Percentiles rank a stretch among this genome's conserved stretches.
Conservation (phyloP, 192 early-diverging fungal species). For the Physocladia obscura region DNA sequence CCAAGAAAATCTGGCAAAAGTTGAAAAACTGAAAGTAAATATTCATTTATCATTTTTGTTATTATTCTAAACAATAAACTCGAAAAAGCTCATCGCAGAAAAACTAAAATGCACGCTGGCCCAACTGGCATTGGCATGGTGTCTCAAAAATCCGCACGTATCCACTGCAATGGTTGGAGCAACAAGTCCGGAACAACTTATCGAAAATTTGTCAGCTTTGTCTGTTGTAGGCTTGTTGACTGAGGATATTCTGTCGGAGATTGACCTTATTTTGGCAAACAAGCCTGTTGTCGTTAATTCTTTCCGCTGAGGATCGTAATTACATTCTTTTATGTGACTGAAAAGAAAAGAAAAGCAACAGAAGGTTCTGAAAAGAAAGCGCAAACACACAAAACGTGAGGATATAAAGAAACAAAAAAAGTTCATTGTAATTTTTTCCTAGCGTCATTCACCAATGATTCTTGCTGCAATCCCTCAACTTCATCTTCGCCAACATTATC, state of each 20-base stretch:
- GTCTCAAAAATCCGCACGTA: constrained; percentile 64
- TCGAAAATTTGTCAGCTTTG: constrained; percentile 70
- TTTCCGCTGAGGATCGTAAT: no score
- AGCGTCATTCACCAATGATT: no score
- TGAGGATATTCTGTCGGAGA: constrained; percentile 62
- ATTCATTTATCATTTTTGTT: background rate
- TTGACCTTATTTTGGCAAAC: constrained; percentile 71
- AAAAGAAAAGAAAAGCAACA: no score
- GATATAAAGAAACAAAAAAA: no score
- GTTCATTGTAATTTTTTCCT: no score
- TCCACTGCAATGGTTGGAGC: constrained; percentile 55
- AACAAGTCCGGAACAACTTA: constrained; percentile 62
- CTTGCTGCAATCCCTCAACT: no score
- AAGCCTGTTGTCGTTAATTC: constrained; percentile 47
- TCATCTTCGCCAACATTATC: no score
- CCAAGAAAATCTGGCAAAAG: constrained; percentile 64
- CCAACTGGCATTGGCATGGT: constrained; percentile 75
- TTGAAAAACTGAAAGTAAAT: constrained; percentile 53
- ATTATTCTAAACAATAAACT: background rate
- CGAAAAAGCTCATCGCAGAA: constrained; percentile 59
- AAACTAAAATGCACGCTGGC: constrained; percentile 56
- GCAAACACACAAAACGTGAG: no score
- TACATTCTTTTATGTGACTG: no score
- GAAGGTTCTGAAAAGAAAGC: no score
- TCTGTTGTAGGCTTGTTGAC: constrained; percentile 59